Percentiles rank a stretch among this genome's conserved stretches.
Conservation (phyloP, 768 basidiomycete species). For the Coprinellus micaceus region DNA sequence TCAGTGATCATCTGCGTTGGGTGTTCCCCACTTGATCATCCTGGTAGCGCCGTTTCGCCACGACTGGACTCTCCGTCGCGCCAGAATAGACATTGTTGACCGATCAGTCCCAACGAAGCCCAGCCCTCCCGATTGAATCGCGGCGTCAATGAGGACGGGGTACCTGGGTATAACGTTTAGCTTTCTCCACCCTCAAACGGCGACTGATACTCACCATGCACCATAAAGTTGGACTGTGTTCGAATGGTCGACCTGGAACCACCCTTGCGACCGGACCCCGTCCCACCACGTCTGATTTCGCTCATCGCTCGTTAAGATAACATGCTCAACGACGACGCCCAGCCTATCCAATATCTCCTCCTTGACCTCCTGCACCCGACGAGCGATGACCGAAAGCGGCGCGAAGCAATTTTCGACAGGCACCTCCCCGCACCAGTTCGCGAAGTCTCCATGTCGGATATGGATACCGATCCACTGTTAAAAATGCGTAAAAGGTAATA, state of each 20-base stretch:
- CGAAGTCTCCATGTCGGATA: slow-evolving; percentile 54
- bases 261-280: slow-evolving; percentile 46
- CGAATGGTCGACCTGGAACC: slow-evolving; percentile 50
- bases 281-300: slow-evolving; percentile 54
- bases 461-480: slow-evolving; percentile 56
- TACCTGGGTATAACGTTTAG: slow-evolving; percentile 47
- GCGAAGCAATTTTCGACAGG: slow-evolving; percentile 48
- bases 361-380: slow-evolving; percentile 54
- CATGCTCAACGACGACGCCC: slow-evolving; percentile 44
- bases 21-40: slow-evolving; percentile 56
- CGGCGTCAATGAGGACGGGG: slow-evolving; percentile 69
- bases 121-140: slow-evolving; percentile 60
- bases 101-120: slow-evolving; percentile 72
- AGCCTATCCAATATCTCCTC: slow-evolving; percentile 42
- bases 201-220: slow-evolving; percentile 37
- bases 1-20: slow-evolving; percentile 55
- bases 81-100: slow-evolving; percentile 69
- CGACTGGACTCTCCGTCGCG: slow-evolving; percentile 60
- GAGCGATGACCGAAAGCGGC: slow-evolving; percentile 48
- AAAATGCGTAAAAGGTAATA: too few species aligned
- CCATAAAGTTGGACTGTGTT: slow-evolving; percentile 44
- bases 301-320: slow-evolving; percentile 68
- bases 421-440: slow-evolving; percentile 39
- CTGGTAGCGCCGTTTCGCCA: slow-evolving; percentile 58
- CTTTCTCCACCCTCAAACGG: too few species aligned